Base-by-base conservation (phyloP, 2,329 filamentous ascomycete species). In the Beauveria brongniartii region DNA sequence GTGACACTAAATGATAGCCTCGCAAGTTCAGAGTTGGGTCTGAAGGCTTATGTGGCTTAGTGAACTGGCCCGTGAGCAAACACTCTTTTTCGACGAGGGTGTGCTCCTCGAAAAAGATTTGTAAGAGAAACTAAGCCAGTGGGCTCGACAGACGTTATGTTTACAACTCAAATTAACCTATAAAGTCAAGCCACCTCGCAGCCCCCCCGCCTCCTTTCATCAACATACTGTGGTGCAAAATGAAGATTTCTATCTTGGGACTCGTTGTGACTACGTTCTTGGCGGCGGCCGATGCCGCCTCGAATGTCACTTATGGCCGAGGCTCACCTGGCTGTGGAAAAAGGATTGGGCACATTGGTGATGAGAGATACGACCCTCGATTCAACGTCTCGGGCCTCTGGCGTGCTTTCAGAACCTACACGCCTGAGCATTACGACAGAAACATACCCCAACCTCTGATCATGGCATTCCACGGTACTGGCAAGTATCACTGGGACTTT, bases 311-410 rank as follows among this genome's bases (percentile, higher is more conserved):
- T 18, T n/a, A 18, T 9, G 22, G 22, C 24, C 54, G 43, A 53
- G 43, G 53, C 22, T 61, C 59, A 16, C 34, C 44, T 1, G 59
- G 59, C 24, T 61, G 53, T 24, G 52, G 52, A 18, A 53, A 55
- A n/a, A 0, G n/a, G 2, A 6, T 55, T 9, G 9, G 16, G 4
- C 2, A 24, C n/a, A 8, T 47, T 28, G 57, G 40, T 3, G 1
- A 14, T 1, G 22, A 46, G 10, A n/a, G 1, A 5, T 26, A 16
- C n/a, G 22, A 24, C 9, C 9, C 18, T 3, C 16, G 14, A 14
- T 61, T 47, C 20, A 20, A 55, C 14, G 43, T 51, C 14, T 8
- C 10, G 6, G 51, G 58, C n/a, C 6, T 12, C 6, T 18, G 5
- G 8, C 59, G 59, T 18, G 3, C 8, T 3, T 61, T 41, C 26